These are phyloP conservation scores for Colletotrichum tropicale DNA, from an alignment of 2,329 filamentous ascomycete genomes.

Conservation along the genomic window DNA sequence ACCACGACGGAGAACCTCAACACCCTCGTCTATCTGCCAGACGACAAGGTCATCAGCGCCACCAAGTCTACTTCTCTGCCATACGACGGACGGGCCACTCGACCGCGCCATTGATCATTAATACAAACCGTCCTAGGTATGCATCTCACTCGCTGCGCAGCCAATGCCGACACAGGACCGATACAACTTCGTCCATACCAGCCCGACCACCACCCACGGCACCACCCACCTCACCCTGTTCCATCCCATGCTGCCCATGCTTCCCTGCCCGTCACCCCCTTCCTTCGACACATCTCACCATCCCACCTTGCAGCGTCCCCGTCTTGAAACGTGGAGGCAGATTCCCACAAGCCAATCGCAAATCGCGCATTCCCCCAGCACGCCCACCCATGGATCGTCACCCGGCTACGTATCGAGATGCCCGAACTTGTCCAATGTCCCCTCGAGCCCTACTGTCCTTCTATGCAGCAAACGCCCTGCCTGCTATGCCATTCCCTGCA, in stretches of 20 bases:
- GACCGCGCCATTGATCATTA: background rate
- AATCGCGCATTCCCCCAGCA: background rate
- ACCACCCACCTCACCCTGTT: background rate
- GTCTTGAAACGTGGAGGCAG: slow-evolving; percentile 19
- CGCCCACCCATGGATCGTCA: background rate
- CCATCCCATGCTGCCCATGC: slow-evolving; percentile 6
- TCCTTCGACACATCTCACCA: slow-evolving; percentile 13
- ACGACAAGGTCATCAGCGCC: background rate
- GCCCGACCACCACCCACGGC: background rate
- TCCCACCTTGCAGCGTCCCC: slow-evolving; percentile 13
- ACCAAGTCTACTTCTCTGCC: background rate
- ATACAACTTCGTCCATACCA: slow-evolving; percentile 7
- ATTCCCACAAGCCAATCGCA: slow-evolving; percentile 13
- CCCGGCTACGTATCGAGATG: slow-evolving; percentile 3
- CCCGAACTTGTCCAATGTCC: background rate
- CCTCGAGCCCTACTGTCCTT: background rate
- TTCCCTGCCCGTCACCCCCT: background rate
- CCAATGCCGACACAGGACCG: background rate
- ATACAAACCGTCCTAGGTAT: background rate
- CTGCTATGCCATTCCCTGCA: slow-evolving; percentile 6
- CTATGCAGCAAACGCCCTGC: background rate
- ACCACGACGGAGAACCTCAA: background rate
- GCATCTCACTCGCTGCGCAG: background rate
- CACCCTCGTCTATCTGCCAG: background rate
- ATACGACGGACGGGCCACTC: background rate